Base-by-base conservation (phyloP, 148 eudicot genomes). In the Tetragonia tetragonoides region DNA sequence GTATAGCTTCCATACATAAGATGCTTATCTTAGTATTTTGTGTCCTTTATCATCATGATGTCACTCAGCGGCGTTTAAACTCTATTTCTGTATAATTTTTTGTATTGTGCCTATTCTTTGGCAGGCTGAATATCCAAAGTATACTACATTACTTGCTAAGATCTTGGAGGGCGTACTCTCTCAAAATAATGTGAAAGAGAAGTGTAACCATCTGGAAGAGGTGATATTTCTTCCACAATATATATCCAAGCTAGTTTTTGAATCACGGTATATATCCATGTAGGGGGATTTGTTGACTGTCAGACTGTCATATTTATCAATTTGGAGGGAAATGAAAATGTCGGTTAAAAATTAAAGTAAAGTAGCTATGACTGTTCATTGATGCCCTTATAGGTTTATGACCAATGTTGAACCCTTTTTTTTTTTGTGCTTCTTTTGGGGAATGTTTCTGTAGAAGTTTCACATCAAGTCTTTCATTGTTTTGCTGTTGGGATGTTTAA, bases 71-170 rank as follows among this genome's bases (percentile, higher is more conserved):
- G 67, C 66, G 78, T 20, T 67, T 20, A 20, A 6, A 59, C 54
- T 28, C 39, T 62, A 18, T 61, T 18, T 70, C 24, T 51, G 28
- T 53, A 23, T 75, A 64, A 69, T 23, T n/a, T 7, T 74, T 28
- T 65, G 42, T 39, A 11, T 77, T 39, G 16, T 70, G 60, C 71
- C 61, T 75, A 67, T 79, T 78, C 72, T 42, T 75, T 87, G 78
- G 87, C 95, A 95, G 99, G 78, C 87, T 54, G 97, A 95, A 77
- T 95, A 90, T 84, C 89, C 94, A 11, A 91, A 86, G 61, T 88
- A 95, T 85, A 93, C 99, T 16, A 97, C 97, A 42, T 83, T 95
- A 86, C 99, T 95, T 84, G 91, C 91, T 74, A 93, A 91, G 85
- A 89, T 93, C 83, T 83, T 95, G 90, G 97, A 95, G 79, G 92